Percentiles rank a stretch among this genome's conserved stretches.
Evolutionary conservation across 345 rosid species (phyloP).

Genomic region (Populus nigra): DNA sequence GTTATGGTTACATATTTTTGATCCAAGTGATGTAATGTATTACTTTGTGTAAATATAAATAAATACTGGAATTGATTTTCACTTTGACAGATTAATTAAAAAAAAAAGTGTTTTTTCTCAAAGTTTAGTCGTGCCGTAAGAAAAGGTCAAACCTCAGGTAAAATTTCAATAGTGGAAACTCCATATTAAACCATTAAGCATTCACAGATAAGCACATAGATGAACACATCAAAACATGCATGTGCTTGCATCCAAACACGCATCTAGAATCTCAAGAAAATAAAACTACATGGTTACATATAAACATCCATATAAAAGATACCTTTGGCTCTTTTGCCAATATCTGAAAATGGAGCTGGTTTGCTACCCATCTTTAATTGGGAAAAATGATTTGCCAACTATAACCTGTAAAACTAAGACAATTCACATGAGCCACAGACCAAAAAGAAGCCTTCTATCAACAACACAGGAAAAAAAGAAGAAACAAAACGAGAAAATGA

Average conservation of each 20-base stretch:
- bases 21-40: not conserved
- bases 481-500: not conserved
- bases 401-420: constrained; percentile 13
- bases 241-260: not conserved
- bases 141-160: not conserved
- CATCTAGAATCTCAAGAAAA: not conserved
- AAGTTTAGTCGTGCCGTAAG: not conserved
- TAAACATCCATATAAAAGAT: not conserved
- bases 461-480: not conserved
- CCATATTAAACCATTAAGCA: not conserved
- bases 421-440: not conserved
- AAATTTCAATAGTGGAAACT: not conserved
- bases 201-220: not conserved
- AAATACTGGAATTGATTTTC: not conserved
- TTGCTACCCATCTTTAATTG: constrained; percentile 50
- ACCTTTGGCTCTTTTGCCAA: constrained; percentile 81
- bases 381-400: constrained; percentile 12
- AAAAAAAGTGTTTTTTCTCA: not conserved
- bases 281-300: not conserved
- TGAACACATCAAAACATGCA: not conserved
- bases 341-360: constrained; percentile 73
- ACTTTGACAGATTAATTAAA: not conserved
- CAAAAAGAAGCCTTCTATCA: not conserved
- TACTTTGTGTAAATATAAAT: not conserved
- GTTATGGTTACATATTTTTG: not conserved